Evolutionary conservation across 805 yeast genomes (phyloP), one percentile per base, ranked within the genome.

Genomic region (Yamadazyma sp.): DNA sequence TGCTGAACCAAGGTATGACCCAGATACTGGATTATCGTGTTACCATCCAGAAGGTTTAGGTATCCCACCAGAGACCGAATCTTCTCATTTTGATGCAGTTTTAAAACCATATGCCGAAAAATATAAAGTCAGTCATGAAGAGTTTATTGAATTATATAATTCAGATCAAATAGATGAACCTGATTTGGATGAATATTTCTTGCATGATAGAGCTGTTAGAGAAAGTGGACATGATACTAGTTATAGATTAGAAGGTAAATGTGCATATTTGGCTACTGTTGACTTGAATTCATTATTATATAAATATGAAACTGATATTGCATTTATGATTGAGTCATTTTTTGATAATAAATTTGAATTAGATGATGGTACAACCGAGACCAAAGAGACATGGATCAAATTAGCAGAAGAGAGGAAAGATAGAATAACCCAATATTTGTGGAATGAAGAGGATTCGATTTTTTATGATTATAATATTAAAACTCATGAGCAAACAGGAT

Each of bases 141-240:
- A 87, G 54, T 76, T 82, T 43, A 60, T 70, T 29, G 67, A 70
- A 50, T 47, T 52, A 45, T 93, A 91, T 63, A 87, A 89, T 50
- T 57, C 65, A 26, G 81, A 82, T 4, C 58, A 65, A 33, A 69
- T 91, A 13, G 40, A 62, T 3, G 96, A 86, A 52, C 94, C 95
- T 1, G 78, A 69, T n/a, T 68, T 91, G 40, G 98, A 93, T 52
- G 88, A 78, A 43, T 91, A 86, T 55, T 86, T 91, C 55, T 58
- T 85, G 32, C 96, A 91, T 53, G 98, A 91, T 57, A 70, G 97
- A 39, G 97, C 95, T 1, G 95, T 91, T 8, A 76, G 98, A 54
- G 98, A 91, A 60, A 81, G 93, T 21, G 98, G 98, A 1, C 98
- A 93, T 56, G 98, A 91, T 55, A 93, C 98, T 0, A 72, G 91